These are phyloP conservation scores for Lasiodiplodia sp. DNA, from an alignment of 2,329 filamentous ascomycete genomes.

Conservation along the genomic window DNA sequence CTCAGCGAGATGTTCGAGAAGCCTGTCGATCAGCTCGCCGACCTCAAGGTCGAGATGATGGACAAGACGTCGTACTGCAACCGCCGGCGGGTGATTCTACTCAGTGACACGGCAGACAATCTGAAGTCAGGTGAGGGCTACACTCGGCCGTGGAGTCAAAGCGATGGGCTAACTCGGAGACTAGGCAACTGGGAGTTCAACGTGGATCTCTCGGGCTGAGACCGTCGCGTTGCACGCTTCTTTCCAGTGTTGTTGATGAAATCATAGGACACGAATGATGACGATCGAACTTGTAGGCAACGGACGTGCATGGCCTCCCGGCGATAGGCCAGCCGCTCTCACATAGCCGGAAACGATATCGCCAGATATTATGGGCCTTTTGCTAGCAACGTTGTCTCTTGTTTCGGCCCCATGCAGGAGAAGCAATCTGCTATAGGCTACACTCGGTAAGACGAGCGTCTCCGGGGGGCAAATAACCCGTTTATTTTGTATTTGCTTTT, in stretches of 20 bases:
- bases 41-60: conserved; percentile 95
- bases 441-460: background rate
- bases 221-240: background rate
- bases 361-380: background rate
- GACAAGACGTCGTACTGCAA: conserved; percentile 98
- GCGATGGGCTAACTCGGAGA: background rate
- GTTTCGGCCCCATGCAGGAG: background rate
- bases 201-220: conserved; percentile 28
- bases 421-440: background rate
- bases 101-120: conserved; percentile 93
- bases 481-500: background rate
- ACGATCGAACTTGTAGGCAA: background rate
- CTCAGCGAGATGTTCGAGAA: conserved; percentile 99
- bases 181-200: conserved; percentile 29
- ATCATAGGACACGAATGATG: background rate
- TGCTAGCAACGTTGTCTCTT: conserved; percentile 8
- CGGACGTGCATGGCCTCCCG: background rate
- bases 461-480: background rate
- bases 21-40: conserved; percentile 82
- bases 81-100: conserved; percentile 84
- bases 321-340: background rate
- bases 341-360: background rate
- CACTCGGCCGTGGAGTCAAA: background rate
- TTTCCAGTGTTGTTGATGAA: conserved; percentile 2
- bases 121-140: conserved; percentile 76